Conservation (phyloP, 1,284 basidiomycete genomes). For the Uromyces viciae-fabae region DNA sequence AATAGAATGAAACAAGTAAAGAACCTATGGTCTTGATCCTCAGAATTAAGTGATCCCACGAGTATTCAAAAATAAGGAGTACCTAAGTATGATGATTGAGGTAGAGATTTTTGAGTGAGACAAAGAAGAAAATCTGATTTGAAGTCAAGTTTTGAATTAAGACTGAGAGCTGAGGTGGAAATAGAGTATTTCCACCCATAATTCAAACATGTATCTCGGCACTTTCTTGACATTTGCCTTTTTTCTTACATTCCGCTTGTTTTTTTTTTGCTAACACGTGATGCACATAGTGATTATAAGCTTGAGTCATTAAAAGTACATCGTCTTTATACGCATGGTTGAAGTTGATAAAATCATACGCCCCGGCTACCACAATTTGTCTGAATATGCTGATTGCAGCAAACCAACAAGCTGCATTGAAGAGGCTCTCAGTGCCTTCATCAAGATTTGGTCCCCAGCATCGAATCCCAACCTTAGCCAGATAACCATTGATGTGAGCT, state of each 20-base stretch:
- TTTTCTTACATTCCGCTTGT: background rate
- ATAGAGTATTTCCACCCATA: too few species aligned
- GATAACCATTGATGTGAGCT: constrained; percentile 8
- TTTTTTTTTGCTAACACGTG: background rate
- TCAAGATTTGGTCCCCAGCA: constrained; percentile 35
- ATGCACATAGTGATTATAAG: constrained; percentile 42
- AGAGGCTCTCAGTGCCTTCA: constrained; percentile 6
- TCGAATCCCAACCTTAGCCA: constrained; percentile 15
- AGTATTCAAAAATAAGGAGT: too few species aligned
- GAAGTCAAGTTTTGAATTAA: too few species aligned
- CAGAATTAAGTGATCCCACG: too few species aligned
- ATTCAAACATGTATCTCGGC: too few species aligned
- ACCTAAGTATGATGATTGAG: too few species aligned
- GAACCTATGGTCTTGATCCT: too few species aligned
- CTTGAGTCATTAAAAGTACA: background rate
- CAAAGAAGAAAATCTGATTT: too few species aligned
- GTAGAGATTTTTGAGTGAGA: too few species aligned
- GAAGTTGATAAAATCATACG: constrained; percentile 7
- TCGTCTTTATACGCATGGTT: background rate
- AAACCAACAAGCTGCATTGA: constrained; percentile 15
- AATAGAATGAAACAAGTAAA: too few species aligned
- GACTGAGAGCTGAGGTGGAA: too few species aligned
- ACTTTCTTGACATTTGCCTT: background rate
- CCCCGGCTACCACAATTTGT: constrained; percentile 2
- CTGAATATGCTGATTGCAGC: constrained; percentile 3